Evolutionary conservation across 2,329 filamentous ascomycete species (phyloP).

Genomic region (Emydomyces testavorans): DNA sequence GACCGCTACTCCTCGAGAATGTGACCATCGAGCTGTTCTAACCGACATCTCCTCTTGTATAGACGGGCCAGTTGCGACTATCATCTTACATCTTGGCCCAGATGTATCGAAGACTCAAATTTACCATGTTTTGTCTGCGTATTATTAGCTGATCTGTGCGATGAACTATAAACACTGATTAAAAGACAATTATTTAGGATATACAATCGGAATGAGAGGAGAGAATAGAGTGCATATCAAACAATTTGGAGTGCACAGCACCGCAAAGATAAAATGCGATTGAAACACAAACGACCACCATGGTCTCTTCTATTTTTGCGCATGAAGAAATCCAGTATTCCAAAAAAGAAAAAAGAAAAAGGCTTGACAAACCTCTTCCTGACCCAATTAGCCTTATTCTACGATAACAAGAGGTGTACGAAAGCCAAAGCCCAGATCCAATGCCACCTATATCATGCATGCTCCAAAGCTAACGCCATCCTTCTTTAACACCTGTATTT

Average conservation of each 20-base stretch:
- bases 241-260: not conserved
- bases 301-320: not conserved
- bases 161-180: not conserved
- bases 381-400: conserved; percentile 5
- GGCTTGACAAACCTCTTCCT: not conserved
- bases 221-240: not conserved
- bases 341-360: not conserved
- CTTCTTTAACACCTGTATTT: conserved; percentile 7
- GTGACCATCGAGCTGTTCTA: too few relatives aligned
- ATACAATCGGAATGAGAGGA: not conserved
- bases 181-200: not conserved
- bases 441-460: conserved; percentile 8
- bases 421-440: conserved; percentile 2
- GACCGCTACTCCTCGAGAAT: too few relatives aligned
- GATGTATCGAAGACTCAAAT: too few relatives aligned
- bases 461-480: conserved; percentile 3
- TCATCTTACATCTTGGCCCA: too few relatives aligned
- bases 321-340: not conserved
- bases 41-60: too few relatives aligned
- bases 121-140: not conserved
- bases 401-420: not conserved
- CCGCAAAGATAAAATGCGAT: not conserved
- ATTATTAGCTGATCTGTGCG: not conserved
- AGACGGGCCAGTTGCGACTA: too few relatives aligned
- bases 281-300: not conserved